phyloP scores from a whole-genome alignment of 2,329 filamentous ascomycete species.

The Colletotrichum sp. region DNA sequence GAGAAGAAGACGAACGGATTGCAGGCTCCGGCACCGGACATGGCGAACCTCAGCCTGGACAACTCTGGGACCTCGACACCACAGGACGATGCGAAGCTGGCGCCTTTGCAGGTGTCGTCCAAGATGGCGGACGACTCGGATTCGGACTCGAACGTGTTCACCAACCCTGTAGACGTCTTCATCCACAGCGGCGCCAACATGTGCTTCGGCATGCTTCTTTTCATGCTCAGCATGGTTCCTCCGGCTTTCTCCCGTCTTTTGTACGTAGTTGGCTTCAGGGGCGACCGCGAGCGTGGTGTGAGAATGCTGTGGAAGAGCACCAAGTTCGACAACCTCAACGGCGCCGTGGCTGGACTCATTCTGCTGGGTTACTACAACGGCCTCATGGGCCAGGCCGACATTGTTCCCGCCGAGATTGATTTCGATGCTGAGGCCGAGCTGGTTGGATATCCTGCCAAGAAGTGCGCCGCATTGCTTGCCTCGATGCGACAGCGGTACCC shows the following conservation, averaged over 20 bases:
- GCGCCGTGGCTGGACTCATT: slow-evolving; percentile 84
- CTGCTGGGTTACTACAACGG: slow-evolving; percentile 89
- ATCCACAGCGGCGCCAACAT: slow-evolving; percentile 88
- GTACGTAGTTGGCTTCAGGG: slow-evolving; percentile 87
- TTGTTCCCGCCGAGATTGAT: slow-evolving; percentile 70
- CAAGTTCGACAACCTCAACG: slow-evolving; percentile 85
- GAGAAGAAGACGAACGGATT: slow-evolving; percentile 44
- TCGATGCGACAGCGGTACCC: slow-evolving; percentile 82
- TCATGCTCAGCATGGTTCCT: slow-evolving; percentile 91
- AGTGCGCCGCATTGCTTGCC: slow-evolving; percentile 69
- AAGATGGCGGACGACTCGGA: slow-evolving; percentile 16
- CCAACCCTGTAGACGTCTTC: slow-evolving; percentile 82
- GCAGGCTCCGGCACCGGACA: not conserved
- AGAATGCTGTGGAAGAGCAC: slow-evolving; percentile 90
- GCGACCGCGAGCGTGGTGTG: slow-evolving; percentile 83
- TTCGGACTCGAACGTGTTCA: slow-evolving; percentile 51
- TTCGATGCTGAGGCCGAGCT: slow-evolving; percentile 59
- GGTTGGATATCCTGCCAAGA: slow-evolving; percentile 74
- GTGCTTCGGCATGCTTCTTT: slow-evolving; percentile 84
- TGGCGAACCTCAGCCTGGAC: slow-evolving; percentile 11
- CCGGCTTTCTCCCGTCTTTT: slow-evolving; percentile 88
- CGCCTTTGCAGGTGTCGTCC: slow-evolving; percentile 11
- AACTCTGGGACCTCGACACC: slow-evolving; percentile 10
- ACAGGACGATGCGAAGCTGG: slow-evolving; percentile 2
- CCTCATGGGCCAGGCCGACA: slow-evolving; percentile 85